Evolutionary conservation across 495 filamentous ascomycete species (phyloP), one percentile per base, ranked within the genome.

Genomic region (Acidomyces sp.): DNA sequence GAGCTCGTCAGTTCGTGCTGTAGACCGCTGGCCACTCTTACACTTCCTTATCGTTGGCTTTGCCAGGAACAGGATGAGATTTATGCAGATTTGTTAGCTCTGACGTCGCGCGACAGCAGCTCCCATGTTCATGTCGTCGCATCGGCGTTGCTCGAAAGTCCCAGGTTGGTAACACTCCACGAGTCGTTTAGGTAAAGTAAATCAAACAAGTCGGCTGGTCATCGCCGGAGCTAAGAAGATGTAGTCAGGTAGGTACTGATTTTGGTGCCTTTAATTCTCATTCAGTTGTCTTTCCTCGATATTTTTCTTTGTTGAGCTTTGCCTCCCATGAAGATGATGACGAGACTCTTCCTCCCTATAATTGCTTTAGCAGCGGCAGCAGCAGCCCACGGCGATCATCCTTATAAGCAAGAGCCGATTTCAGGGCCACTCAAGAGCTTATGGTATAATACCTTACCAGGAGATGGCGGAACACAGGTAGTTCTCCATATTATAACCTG

Each of bases 401-500:
- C 60, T 26, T 63, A 72, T 37, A 55, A 63, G 21, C 75, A 80
- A 55, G 61, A 56, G 32, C 67, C 71, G 5, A 57, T 79, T 28
- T 57, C 65, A 17, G 75, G 75, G 2, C 75, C 75, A 2, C 72
- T 69, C 41, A 60, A 74, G 48, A 56, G 63, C 23, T 47, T 78
- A 36, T 78, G 75, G 75, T 78, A 80, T 49, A 75, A 77, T 48
- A 68, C 67, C 1, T 59, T 80, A 0, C 75, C 75, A 6, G 75
- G 75, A n/a, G 75, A 80, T 61, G 75, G 75, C 16, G 75, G 74
- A 11, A 78, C 71, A 17, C 75, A 79, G 62, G 74, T 77, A 54
- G 19, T 49, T 38, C 7, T 22, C 6, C 21, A 36, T 6, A 40
- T 42, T 38, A 37, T 27, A 47, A 36, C 4, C 16, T 33, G 9